Evolutionary conservation across 176 grass and related monocot species (phyloP), one percentile per base, ranked within the genome.

Genomic region (Triticum aestivum): DNA sequence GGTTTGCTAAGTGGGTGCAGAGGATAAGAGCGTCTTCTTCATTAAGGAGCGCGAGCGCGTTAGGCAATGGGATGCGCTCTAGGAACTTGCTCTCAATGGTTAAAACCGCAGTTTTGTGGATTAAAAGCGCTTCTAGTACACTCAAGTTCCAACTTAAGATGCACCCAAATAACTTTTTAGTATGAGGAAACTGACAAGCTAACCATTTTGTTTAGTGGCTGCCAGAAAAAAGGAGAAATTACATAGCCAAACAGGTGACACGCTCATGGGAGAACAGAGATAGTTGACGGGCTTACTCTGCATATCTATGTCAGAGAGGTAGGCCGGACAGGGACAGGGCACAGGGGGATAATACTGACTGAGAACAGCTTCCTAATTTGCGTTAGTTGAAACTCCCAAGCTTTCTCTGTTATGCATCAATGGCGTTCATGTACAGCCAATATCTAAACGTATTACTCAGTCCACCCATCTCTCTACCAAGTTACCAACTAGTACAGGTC

Each of bases 11-110:
- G 56, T 78, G 39, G 84, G 44, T 75, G 81, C 4, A 11, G 74
- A 78, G 74, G 89, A 74, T 83, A 84, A 80, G 85, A 27, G 62
- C 88, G 59, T 5, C 78, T 84, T 5, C 62, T 81, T 69, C 75
- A 88, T 88, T 67, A 54, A 41, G 24, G 42, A 17, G 42, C 49
- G 51, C 49, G 30, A 18, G 61, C 21, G 69, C 59, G 59, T 87
- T 84, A 77, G 67, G 69, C 81, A 10, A 56, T 30, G 29, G 29
- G 29, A 30, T 87, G 59, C n/a, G 34, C 33, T 64, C 73, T 66
- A 51, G 21, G 82, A 72, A 79, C 79, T 66, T 91, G 34, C 72
- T 27, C 35, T 81, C 11, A 56, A 72, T 81, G 21, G 29, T 62
- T 86, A 34, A 81, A 47, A 33, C 33, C 41, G 58, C 21, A 13